phyloP scores from a whole-genome alignment of 345 rosid species.

The Gossypium thurberi region DNA sequence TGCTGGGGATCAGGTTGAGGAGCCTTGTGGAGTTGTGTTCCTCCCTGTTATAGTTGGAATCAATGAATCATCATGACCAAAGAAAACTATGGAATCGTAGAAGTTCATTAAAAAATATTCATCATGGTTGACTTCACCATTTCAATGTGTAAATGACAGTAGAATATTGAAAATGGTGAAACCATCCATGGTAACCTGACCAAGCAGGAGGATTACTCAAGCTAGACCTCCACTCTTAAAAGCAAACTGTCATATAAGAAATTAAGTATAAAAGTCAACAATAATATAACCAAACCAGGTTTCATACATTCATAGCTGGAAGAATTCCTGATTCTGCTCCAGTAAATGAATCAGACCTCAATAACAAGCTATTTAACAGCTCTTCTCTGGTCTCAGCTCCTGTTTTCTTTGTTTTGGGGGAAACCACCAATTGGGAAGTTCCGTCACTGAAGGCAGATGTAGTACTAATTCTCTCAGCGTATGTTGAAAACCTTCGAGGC shows the following conservation, averaged over 20 bases:
- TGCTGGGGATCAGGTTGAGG: constrained; percentile 55
- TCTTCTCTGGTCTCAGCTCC: constrained; percentile 86
- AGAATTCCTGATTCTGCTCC: constrained; percentile 40
- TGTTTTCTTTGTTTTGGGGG: constrained; percentile 90
- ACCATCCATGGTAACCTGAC: constrained; percentile 7
- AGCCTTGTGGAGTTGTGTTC: constrained; percentile 36
- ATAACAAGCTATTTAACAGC: constrained; percentile 46
- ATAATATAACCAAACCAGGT: constrained; percentile 3
- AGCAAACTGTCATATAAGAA: neutral
- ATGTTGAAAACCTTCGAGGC: constrained; percentile 63
- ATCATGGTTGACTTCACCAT: constrained; percentile 1
- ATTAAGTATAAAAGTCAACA: constrained; percentile 11
- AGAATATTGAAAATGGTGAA: neutral
- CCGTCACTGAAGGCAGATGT: constrained; percentile 70
- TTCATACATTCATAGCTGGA: constrained; percentile 59
- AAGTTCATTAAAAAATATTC: neutral
- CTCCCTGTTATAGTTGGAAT: constrained; percentile 56
- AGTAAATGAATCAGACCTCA: constrained; percentile 48
- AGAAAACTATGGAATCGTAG: neutral
- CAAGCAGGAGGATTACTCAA: neutral
- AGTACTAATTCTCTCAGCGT: constrained; percentile 84
- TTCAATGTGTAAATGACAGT: neutral
- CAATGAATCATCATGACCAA: neutral
- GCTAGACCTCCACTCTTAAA: neutral
- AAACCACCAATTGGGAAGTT: constrained; percentile 41